Conservation (phyloP, 2,329 filamentous ascomycete genomes). For the Tolypocladium tropicale region DNA sequence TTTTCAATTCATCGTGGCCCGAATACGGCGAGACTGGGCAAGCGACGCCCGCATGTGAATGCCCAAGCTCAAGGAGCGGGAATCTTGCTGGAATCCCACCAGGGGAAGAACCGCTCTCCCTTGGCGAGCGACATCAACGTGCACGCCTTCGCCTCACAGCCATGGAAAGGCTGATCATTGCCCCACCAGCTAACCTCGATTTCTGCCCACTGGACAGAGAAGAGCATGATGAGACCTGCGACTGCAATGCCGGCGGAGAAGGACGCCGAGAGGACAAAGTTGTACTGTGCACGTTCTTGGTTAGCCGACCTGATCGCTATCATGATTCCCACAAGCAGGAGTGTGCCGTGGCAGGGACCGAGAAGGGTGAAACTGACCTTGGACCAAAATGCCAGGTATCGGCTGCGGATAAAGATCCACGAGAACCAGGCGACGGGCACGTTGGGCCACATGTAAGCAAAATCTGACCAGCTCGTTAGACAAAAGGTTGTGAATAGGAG, state of each 20-base stretch:
- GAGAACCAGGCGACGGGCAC: slow-evolving; percentile 36
- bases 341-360: slow-evolving; percentile 18
- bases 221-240: slow-evolving; percentile 36
- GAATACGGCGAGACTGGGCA: neutral
- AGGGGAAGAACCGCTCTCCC: slow-evolving; percentile 17
- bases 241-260: slow-evolving; percentile 35
- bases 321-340: neutral
- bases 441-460: slow-evolving; percentile 34
- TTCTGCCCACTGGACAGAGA: slow-evolving; percentile 29
- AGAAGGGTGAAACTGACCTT: slow-evolving; percentile 39
- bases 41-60: neutral
- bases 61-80: slow-evolving; percentile 7
- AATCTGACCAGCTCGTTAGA: slow-evolving; percentile 8
- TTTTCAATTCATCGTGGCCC: neutral
- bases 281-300: slow-evolving; percentile 18
- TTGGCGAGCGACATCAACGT: slow-evolving; percentile 10
- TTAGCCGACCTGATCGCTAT: neutral
- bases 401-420: slow-evolving; percentile 35
- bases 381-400: slow-evolving; percentile 37
- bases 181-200: slow-evolving; percentile 35
- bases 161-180: slow-evolving; percentile 18
- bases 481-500: neutral
- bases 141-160: slow-evolving; percentile 14
- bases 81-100: slow-evolving; percentile 12
- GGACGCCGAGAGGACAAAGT: slow-evolving; percentile 37